Evolutionary conservation across 2,329 filamentous ascomycete genomes (phyloP), one percentile per base, ranked within the genome.

Genomic region (Bisporella sp.): DNA sequence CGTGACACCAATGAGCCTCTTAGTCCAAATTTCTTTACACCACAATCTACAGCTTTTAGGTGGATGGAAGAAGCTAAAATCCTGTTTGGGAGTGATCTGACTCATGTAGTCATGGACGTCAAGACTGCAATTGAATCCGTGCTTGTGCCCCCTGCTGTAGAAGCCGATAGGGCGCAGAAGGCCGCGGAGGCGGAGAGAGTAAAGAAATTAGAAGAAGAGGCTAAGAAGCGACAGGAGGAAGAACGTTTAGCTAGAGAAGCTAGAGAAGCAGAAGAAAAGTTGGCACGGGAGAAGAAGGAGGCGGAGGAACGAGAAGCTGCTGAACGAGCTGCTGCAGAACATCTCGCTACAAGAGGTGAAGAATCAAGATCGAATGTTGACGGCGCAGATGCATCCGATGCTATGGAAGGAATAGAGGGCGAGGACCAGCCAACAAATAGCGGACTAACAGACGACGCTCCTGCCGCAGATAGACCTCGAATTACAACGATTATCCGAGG

Each of bases 21-120:
- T 48, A 58, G 51, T 47, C 57, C 59, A 41, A 55, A 59, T 5
- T 62, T 59, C 41, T 97, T 97, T 66, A 72, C 76, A 21, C 76
- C 89, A 6, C 79, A 82, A 37, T 75, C 80, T 6, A 97, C 93
- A 1, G 73, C 78, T 49, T 76, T 78, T 48, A 84, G 93, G 54
- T 99, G 95, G 85, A 81, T 87, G 63, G 89, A 96, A 63, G 95
- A 97, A 67, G 85, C 90, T 6, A 84, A 85, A 56, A 83, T 99
- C 66, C 76, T 97, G 1, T 97, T 93, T 67, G 87, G 87, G 30
- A 75, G 71, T 45, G 78, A 84, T 47, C 65, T 79, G 4, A 90
- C 96, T 45, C 87, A 87, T 63, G 78, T 83, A 2, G 74, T 79
- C 53, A 9, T 37, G 35, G 79, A 80, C 48, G 74, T 95, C 12